These are phyloP conservation scores for Cenchrus americanus DNA, from an alignment of 176 grass and related monocot genomes.

Conservation along the genomic window DNA sequence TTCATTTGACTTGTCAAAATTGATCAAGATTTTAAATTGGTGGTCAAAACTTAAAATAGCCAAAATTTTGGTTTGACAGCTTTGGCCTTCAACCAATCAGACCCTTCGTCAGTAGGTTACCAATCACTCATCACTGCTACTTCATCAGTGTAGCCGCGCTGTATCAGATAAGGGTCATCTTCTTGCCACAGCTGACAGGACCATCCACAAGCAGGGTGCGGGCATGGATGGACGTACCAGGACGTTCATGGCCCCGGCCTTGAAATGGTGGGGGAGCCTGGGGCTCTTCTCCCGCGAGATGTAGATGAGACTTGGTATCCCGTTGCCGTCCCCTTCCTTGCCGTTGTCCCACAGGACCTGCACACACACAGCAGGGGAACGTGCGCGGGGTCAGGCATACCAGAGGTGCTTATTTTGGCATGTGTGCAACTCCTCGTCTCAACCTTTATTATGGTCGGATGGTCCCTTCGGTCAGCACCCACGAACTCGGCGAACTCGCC, in stretches of 20 bases:
- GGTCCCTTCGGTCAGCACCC: conserved; percentile 36
- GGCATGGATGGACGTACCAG: conserved; percentile 28
- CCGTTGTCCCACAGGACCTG: conserved; percentile 58
- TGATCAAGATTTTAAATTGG: too few relatives aligned
- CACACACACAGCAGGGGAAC: not conserved
- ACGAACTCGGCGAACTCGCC: conserved; percentile 49
- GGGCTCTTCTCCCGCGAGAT: conserved; percentile 56
- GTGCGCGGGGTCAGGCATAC: not conserved
- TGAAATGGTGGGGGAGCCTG: conserved; percentile 46
- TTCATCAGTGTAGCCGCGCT: not conserved
- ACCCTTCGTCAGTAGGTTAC: too few relatives aligned
- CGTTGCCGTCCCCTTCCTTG: not conserved
- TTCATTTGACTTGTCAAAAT: too few relatives aligned
- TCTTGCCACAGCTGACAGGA: too few relatives aligned
- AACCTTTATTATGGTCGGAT: conserved; percentile 60
- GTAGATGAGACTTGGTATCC: conserved; percentile 53
- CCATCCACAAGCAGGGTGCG: too few relatives aligned
- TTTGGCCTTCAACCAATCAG: too few relatives aligned
- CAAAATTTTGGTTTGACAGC: too few relatives aligned
- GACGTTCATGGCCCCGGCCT: conserved; percentile 64
- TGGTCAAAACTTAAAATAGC: too few relatives aligned
- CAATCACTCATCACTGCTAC: too few relatives aligned
- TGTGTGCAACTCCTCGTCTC: not conserved
- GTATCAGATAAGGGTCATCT: too few relatives aligned
- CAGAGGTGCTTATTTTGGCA: too few relatives aligned